Conservation (phyloP, 2,329 filamentous ascomycete genomes). For the Paracoccidioides brasiliensis region DNA sequence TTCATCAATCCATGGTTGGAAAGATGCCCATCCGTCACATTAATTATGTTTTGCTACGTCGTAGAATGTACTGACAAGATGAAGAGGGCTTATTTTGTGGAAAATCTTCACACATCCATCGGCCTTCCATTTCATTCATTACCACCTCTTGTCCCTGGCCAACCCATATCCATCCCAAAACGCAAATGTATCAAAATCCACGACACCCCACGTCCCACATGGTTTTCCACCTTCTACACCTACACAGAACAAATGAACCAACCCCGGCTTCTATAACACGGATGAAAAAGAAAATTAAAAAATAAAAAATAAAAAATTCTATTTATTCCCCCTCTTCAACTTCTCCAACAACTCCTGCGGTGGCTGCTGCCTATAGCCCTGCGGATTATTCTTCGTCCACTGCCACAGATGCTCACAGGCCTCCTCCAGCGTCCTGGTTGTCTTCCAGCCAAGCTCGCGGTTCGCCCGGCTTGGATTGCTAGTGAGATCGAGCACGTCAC, state of each 20-base stretch:
- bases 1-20: no score
- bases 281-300: neutral
- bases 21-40: no score
- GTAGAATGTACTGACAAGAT: no score
- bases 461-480: conserved; percentile 82
- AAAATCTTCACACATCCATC: no score
- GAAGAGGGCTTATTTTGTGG: no score
- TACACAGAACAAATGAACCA: neutral
- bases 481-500: conserved; percentile 89
- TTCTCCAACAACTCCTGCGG: conserved; percentile 62
- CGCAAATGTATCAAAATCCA: neutral
- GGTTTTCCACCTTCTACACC: neutral
- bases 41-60: no score
- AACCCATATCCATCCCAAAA: neutral
- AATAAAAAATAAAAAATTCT: neutral
- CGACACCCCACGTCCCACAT: neutral
- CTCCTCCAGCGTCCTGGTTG: conserved; percentile 77
- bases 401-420: conserved; percentile 90
- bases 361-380: conserved; percentile 87
- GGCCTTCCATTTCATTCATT: neutral
- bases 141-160: no score
- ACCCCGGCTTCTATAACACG: neutral
- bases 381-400: conserved; percentile 94
- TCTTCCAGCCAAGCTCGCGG: conserved; percentile 83
- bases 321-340: conserved; percentile 5